Evolutionary conservation across 2,329 filamentous ascomycete species (phyloP).

Genomic region (Epichloe brachyelytri): DNA sequence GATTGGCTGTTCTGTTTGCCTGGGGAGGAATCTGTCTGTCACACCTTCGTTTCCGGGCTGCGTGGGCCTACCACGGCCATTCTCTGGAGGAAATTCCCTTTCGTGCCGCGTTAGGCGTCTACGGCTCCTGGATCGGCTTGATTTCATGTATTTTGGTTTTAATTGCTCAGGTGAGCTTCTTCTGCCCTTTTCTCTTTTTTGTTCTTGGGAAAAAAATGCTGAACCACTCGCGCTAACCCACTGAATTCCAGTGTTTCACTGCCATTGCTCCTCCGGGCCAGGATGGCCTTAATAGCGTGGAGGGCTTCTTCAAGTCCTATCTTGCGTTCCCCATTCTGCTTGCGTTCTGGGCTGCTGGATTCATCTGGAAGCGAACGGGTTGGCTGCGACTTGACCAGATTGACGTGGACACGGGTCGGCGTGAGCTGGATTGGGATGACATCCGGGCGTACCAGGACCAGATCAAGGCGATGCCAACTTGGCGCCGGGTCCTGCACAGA

Average conservation of each 20-base stretch:
- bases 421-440: slow-evolving; percentile 33
- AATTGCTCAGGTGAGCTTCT: slow-evolving; percentile 31
- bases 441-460: slow-evolving; percentile 8
- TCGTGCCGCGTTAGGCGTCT: slow-evolving; percentile 43
- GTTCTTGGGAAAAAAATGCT: neutral
- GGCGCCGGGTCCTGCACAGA: slow-evolving; percentile 7
- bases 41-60: slow-evolving; percentile 54
- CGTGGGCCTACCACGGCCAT: slow-evolving; percentile 45
- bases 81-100: slow-evolving; percentile 54
- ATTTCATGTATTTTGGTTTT: slow-evolving; percentile 40
- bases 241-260: slow-evolving; percentile 28
- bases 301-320: slow-evolving; percentile 41
- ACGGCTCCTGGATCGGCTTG: slow-evolving; percentile 50
- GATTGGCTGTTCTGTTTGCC: slow-evolving; percentile 49
- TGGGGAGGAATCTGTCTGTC: slow-evolving; percentile 53
- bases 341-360: slow-evolving; percentile 42
- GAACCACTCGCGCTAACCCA: neutral
- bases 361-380: slow-evolving; percentile 49
- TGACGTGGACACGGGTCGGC: slow-evolving; percentile 52
- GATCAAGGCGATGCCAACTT: slow-evolving; percentile 6
- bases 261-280: slow-evolving; percentile 27
- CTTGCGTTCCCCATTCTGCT: slow-evolving; percentile 41
- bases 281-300: slow-evolving; percentile 22
- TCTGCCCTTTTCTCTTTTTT: neutral
- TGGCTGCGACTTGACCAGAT: slow-evolving; percentile 48